Evolutionary conservation across 352 stramenopile species (phyloP), one percentile per base, ranked within the genome.

Genomic region (Pythium biforme): DNA sequence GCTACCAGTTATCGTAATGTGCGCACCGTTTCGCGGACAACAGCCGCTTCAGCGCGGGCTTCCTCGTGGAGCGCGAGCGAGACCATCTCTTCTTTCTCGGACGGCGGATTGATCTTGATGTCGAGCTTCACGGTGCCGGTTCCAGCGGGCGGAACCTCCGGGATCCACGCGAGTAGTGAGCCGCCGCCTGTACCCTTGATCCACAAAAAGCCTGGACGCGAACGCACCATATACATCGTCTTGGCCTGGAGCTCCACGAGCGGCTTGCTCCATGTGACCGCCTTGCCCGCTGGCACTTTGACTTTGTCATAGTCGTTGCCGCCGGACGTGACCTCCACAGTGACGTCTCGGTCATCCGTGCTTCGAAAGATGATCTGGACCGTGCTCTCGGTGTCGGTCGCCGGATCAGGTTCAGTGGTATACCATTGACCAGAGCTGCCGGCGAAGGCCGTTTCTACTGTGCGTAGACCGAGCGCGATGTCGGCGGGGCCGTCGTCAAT

Each of bases 141-240:
- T 25, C 48, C 48, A 41, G 17, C 31, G 14, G 17, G 40, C 27
- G 48, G 48, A 55, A 55, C 48, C 26, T 77, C 62, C 15, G 83
- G 77, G 9, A 92, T 62, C 80, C 80, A 90, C 19, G 86, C 37
- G 15, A 88, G 55, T 11, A 90, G 58, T 23, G 83, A 90, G 14
- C 83, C 83, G 46, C 83, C 83, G 14, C 74, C 74, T 11, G 74
- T 86, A 23, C 77, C 74, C 3, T 81, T 77, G 11, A 92, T 53
- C 27, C 77, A 75, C 7, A 87, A 64, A 49, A 87, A 74, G 10
- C 74, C 76, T 4, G 77, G 65, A 12, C 83, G 80, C 77, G 79
- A 90, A 11, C 81, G 79, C 72, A 88, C 79, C 53, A 89, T 25
- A 69, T 88, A 91, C 48, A 89, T 23, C 11, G 82, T 91, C 73